Evolutionary conservation across 1,284 basidiomycete species (phyloP), one percentile per base, ranked within the genome.

Genomic region (Malassezia psittaci): DNA sequence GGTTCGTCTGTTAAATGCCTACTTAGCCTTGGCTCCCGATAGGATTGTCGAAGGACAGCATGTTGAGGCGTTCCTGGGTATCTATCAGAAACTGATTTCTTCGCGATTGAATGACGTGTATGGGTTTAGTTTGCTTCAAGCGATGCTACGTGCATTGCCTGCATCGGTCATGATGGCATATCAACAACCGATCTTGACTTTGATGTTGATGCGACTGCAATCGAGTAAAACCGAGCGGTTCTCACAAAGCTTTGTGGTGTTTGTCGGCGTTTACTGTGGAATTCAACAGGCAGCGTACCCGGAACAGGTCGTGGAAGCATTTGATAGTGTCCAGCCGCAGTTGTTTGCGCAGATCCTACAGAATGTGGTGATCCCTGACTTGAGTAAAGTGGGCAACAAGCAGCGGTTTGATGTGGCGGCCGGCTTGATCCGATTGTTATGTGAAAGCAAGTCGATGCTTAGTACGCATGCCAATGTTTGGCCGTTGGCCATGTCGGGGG

Each of bases 41-140:
- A 77, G 83, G 60, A 86, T 96, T 77, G 80, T 85, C n/a, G 79
- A 79, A 7, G 78, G 81, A 15, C 84, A 84, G 1, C 89, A 93
- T 69, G 77, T 93, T 18, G 81, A 83, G 33, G 81, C 83, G 8
- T 82, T 96, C 18, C 78, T 96, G 37, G 94, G 88, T 40, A 86
- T 99, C 54, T 84, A 90, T 60, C 90, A 96, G 74, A 88, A 93
- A 68, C 78, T 98, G 18, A 85, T 96, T 44, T 86, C 86, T 3
- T 87, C 85, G 13, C 90, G 90, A 74, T 66, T 87, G 52, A 91
- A 96, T 69, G 93, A 99, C 69, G 80, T 79, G 0, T 91, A 84
- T 81, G 94, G 88, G 1, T 90, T 96, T 64, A 90, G 96, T 72
- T 78, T 98, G 15, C 73, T 99, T 48, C 83, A 90, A 63, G 81